Percentiles rank a stretch among this genome's conserved stretches.
These are phyloP conservation scores for Daucus carota DNA, from an alignment of 129 eudicot genomes.

Conservation along the genomic window DH1_v3.0 NC_030381.2:50162501-50163000, in stretches of 20 bases:
- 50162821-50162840: conserved; percentile 22
- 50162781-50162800: conserved; percentile 16
- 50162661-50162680: background rate
- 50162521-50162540: background rate
- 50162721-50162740: conserved; percentile 1
- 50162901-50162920: conserved; percentile 46
- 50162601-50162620: conserved; percentile 1
- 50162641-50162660: background rate
- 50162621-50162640: background rate
- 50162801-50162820: background rate
- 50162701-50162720: no score
- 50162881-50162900: conserved; percentile 78
- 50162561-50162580: background rate
- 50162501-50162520: background rate
- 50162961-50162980: conserved; percentile 29
- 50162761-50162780: conserved; percentile 11
- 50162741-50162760: conserved; percentile 6
- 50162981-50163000: conserved; percentile 19
- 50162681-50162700: background rate
- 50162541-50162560: background rate
- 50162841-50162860: conserved; percentile 38
- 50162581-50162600: background rate
- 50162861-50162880: conserved; percentile 40
- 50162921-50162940: conserved; percentile 25
- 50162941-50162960: conserved; percentile 31